phyloP scores from a whole-genome alignment of 441 rosid species.

The Erodium chrysanthum region DNA sequence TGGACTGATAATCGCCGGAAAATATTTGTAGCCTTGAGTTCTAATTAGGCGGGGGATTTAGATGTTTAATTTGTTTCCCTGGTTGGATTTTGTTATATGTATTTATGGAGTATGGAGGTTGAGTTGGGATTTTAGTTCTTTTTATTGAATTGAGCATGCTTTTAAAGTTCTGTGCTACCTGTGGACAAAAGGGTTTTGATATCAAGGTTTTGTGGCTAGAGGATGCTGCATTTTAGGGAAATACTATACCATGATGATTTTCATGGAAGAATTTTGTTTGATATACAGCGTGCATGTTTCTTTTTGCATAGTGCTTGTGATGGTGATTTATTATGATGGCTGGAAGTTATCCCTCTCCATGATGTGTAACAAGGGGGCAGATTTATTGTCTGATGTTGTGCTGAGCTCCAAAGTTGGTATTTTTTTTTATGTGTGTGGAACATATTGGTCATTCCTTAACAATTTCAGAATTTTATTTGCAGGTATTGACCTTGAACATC shows the following conservation, averaged over 20 bases:
- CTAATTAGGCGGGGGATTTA: neutral
- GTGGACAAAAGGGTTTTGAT: neutral
- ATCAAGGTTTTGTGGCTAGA: neutral
- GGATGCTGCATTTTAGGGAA: neutral
- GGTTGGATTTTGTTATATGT: neutral
- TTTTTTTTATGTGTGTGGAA: neutral
- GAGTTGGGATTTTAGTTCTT: neutral
- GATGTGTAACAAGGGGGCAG: too few relatives aligned
- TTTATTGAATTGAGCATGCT: neutral
- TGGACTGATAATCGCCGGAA: neutral
- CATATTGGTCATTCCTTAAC: neutral
- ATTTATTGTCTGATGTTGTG: neutral
- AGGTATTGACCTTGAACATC: slow-evolving; percentile 47
- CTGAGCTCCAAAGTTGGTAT: neutral
- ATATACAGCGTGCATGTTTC: neutral
- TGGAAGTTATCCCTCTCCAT: neutral
- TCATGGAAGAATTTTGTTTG: neutral
- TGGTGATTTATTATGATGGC: neutral
- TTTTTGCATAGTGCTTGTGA: neutral
- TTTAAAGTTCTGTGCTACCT: too few relatives aligned
- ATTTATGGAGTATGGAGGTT: neutral
- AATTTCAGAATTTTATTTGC: slow-evolving; percentile 3
- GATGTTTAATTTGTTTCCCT: neutral
- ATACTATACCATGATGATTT: neutral
- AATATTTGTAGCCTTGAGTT: neutral